These are phyloP conservation scores for Euphorbia corollata DNA, from an alignment of 441 rosid genomes.

Conservation along the genomic window DNA sequence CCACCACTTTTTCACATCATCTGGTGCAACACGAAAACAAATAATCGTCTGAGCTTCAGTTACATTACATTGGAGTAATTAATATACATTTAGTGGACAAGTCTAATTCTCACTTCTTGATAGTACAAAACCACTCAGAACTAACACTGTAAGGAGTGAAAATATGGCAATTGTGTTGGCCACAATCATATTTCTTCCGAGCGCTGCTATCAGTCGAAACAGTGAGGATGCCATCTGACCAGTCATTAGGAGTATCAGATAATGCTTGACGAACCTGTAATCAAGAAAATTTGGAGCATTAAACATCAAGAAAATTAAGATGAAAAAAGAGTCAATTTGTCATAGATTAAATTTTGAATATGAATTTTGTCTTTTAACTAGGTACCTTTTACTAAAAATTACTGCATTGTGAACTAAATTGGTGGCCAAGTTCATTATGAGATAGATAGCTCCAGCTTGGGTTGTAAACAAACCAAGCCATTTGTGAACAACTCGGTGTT, in stretches of 20 bases:
- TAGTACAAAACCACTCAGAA: constrained; percentile 56
- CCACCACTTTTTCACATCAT: constrained; percentile 60
- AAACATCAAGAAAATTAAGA: not conserved
- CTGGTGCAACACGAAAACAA: constrained; percentile 25
- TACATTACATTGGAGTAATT: not conserved
- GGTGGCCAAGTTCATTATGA: too few relatives aligned
- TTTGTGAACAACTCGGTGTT: too few relatives aligned
- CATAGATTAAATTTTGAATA: too few relatives aligned
- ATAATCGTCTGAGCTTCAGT: constrained; percentile 15
- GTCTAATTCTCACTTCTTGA: constrained; percentile 36
- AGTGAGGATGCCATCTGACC: constrained; percentile 53
- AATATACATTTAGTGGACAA: not conserved
- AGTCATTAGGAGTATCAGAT: constrained; percentile 35
- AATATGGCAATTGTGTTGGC: constrained; percentile 54
- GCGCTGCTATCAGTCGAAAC: constrained; percentile 44
- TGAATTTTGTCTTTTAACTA: too few relatives aligned
- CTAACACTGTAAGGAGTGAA: constrained; percentile 36
- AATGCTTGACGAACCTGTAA: constrained; percentile 62
- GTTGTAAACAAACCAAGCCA: too few relatives aligned
- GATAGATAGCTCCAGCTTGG: too few relatives aligned
- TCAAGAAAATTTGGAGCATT: constrained; percentile 4
- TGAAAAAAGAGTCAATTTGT: too few relatives aligned
- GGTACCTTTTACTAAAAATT: too few relatives aligned
- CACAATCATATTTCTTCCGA: constrained; percentile 57
- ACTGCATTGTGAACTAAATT: too few relatives aligned